phyloP scores from a whole-genome alignment of 1,284 basidiomycete species.

The Hymenochaete sp. region DNA sequence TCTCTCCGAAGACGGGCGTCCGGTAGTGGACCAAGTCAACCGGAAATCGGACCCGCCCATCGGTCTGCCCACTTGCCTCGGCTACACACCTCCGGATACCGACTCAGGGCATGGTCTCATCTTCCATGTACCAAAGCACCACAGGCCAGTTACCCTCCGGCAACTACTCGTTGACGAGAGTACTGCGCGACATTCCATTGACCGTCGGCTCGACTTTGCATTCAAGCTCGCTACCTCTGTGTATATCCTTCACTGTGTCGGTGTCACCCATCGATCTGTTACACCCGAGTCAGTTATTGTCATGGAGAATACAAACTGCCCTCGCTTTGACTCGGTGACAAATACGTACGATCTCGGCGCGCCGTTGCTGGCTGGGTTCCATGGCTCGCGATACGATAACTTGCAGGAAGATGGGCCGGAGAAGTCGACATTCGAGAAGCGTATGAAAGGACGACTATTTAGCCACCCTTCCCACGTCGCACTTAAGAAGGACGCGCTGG shows the following conservation, averaged over 20 bases:
- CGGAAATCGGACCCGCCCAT: too few species aligned
- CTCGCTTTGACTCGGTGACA: not conserved
- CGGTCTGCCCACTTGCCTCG: conserved; percentile 6
- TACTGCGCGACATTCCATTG: not conserved
- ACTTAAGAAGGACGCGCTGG: too few species aligned
- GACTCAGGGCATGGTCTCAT: not conserved
- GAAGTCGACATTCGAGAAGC: not conserved
- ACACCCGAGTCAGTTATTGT: conserved; percentile 4
- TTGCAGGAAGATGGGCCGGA: too few species aligned
- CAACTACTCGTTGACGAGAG: not conserved
- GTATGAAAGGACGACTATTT: not conserved
- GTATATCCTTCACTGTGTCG: conserved; percentile 2
- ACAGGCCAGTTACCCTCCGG: conserved; percentile 2
- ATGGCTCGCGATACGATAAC: not conserved
- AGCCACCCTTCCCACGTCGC: too few species aligned
- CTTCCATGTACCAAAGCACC: not conserved
- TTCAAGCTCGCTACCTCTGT: conserved; percentile 1
- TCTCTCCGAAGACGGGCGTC: too few species aligned
- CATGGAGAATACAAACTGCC: not conserved
- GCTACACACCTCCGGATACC: not conserved
- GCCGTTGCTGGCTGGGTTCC: conserved; percentile 2
- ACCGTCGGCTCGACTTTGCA: conserved; percentile 4
- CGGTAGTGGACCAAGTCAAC: too few species aligned
- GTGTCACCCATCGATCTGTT: conserved; percentile 3
- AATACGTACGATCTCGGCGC: conserved; percentile 2